Percentiles rank a stretch among this genome's conserved stretches.
Evolutionary conservation across 805 yeast genomes (phyloP).

Genomic region (Metschnikowia vanudenii): DNA sequence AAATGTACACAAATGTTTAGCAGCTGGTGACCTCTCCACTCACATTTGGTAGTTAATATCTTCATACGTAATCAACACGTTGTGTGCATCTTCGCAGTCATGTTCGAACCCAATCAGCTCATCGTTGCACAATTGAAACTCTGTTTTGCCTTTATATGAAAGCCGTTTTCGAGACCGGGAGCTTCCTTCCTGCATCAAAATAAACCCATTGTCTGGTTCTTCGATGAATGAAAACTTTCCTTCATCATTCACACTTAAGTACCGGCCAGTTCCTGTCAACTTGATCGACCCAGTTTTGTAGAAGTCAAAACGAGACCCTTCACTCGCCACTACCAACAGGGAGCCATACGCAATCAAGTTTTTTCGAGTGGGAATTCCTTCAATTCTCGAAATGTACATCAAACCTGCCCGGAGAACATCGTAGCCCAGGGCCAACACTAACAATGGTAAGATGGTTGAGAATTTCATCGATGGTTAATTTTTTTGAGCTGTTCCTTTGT

Average conservation of each 20-base stretch:
- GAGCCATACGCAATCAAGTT: neutral
- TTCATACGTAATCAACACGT: constrained; percentile 1
- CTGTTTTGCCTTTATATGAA: constrained; percentile 2
- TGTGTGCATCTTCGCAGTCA: neutral
- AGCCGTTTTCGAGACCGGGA: neutral
- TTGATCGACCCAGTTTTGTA: constrained; percentile 1
- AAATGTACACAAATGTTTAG: too few species aligned
- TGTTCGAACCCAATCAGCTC: constrained; percentile 1
- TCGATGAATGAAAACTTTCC: constrained; percentile 1
- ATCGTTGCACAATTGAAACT: constrained; percentile 2
- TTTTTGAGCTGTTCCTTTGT: too few species aligned
- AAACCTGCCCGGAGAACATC: constrained; percentile 7
- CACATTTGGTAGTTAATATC: neutral
- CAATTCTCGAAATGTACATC: constrained; percentile 4
- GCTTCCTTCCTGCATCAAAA: constrained; percentile 1
- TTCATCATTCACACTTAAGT: neutral
- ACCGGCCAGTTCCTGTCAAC: constrained; percentile 1
- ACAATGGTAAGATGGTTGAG: neutral
- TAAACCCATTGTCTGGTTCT: constrained; percentile 2
- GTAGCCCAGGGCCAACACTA: neutral
- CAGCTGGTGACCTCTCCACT: too few species aligned
- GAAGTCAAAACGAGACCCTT: constrained; percentile 8
- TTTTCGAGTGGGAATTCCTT: neutral
- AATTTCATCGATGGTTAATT: neutral
- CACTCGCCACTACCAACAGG: neutral